Evolutionary conservation across 108 stramenopile genomes (phyloP).

Genomic region (Skeletonema grethae): DNA sequence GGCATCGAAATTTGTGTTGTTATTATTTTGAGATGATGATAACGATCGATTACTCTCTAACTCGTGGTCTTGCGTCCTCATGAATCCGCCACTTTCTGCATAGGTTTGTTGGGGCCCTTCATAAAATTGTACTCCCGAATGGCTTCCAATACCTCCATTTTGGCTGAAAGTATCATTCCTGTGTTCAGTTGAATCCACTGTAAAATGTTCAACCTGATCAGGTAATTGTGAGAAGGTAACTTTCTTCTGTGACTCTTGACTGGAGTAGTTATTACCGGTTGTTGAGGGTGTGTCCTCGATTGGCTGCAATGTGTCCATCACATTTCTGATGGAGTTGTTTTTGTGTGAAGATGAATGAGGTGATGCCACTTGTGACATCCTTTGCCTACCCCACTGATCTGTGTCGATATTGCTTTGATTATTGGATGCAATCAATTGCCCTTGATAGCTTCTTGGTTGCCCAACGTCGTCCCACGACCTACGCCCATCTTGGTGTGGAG

Average conservation of each 20-base stretch:
- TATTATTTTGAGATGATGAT: neutral
- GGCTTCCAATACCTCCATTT: neutral
- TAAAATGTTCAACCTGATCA: neutral
- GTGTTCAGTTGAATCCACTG: neutral
- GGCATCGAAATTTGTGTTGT: neutral
- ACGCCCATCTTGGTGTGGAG: neutral
- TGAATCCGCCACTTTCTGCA: neutral
- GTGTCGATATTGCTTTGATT: conserved; percentile 1
- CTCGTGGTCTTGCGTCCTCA: neutral
- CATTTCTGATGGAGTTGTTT: neutral
- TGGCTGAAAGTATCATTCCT: neutral
- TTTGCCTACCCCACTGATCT: conserved; percentile 35
- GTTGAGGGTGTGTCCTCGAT: neutral
- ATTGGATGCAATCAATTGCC: neutral
- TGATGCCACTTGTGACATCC: conserved; percentile 22
- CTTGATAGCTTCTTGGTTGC: neutral
- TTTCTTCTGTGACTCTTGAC: conserved; percentile 1
- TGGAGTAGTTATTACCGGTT: neutral
- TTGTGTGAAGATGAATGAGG: conserved; percentile 6
- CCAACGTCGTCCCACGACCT: conserved; percentile 14
- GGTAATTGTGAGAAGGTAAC: neutral
- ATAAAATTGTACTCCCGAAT: neutral
- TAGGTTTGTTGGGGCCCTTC: neutral
- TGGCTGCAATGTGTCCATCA: conserved; percentile 10
- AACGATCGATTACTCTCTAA: neutral